These are phyloP conservation scores for Tolypocladium endophyticum DNA, from an alignment of 2,329 filamentous ascomycete genomes.

Conservation along the genomic window DNA sequence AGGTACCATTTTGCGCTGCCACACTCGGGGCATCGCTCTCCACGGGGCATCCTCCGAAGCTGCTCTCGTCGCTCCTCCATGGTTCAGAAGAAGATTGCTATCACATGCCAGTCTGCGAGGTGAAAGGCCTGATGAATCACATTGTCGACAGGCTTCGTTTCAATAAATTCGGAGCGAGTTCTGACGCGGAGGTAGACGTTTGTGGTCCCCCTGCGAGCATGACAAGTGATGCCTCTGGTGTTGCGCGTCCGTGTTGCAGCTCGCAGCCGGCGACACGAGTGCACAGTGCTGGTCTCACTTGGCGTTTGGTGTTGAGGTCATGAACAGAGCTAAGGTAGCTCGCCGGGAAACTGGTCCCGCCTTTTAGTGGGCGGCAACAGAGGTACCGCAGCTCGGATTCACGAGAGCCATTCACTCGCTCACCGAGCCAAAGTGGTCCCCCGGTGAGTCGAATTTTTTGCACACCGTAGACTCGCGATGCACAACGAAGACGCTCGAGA, in stretches of 20 bases:
- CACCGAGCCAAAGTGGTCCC: background rate
- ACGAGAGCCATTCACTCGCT: background rate
- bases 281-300: background rate
- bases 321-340: background rate
- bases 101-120: background rate
- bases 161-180: background rate
- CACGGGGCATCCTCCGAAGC: conserved; percentile 39
- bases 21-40: conserved; percentile 52
- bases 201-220: background rate
- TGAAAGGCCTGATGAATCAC: background rate
- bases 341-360: background rate
- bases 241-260: background rate
- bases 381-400: background rate
- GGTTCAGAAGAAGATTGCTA: background rate
- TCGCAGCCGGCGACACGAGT: background rate
- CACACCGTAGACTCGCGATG: background rate
- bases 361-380: background rate
- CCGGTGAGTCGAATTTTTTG: background rate
- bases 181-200: background rate
- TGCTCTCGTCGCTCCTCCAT: conserved; percentile 33
- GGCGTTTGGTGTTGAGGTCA: background rate
- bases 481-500: background rate
- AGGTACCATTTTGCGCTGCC: conserved; percentile 62
- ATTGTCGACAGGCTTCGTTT: background rate
- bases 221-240: background rate